These are phyloP conservation scores for Dactylellina leptospora DNA, from an alignment of 2,329 filamentous ascomycete genomes.

Conservation along the genomic window DNA sequence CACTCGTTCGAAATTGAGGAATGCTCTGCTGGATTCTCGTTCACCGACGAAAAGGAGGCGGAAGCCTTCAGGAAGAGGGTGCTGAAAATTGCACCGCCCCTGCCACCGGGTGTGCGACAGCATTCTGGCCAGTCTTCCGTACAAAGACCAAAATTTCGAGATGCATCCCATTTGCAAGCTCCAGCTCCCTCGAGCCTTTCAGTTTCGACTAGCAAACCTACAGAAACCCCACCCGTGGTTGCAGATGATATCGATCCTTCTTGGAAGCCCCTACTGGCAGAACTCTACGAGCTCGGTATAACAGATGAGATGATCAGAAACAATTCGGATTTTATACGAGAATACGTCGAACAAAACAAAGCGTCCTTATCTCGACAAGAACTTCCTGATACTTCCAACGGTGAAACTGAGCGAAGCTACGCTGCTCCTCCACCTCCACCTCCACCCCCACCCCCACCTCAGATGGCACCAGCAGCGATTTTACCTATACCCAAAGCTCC, in stretches of 20 bases:
- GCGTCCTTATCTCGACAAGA: slow-evolving; percentile 56
- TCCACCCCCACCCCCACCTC: slow-evolving; percentile 33
- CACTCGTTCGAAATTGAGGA: slow-evolving; percentile 96
- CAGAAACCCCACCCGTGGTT: slow-evolving; percentile 61
- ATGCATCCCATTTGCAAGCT: slow-evolving; percentile 75
- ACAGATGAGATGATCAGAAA: slow-evolving; percentile 74
- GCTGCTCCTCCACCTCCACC: slow-evolving; percentile 65
- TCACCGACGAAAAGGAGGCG: slow-evolving; percentile 96
- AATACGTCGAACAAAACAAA: slow-evolving; percentile 70
- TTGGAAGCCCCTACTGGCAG: slow-evolving; percentile 70
- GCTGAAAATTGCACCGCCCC: slow-evolving; percentile 79
- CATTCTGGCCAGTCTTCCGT: slow-evolving; percentile 20
- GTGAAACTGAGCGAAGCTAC: slow-evolving; percentile 52
- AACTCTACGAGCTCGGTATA: slow-evolving; percentile 72
- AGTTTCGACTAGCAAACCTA: slow-evolving; percentile 25
- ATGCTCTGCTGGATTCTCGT: slow-evolving; percentile 87
- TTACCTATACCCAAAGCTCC: slow-evolving; percentile 75
- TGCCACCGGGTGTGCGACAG: slow-evolving; percentile 32
- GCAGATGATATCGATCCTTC: slow-evolving; percentile 71
- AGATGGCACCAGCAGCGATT: slow-evolving; percentile 62
- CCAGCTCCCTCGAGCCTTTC: slow-evolving; percentile 62
- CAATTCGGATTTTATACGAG: slow-evolving; percentile 74
- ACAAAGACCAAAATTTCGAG: slow-evolving; percentile 77
- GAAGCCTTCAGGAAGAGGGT: slow-evolving; percentile 98
- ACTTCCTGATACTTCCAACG: slow-evolving; percentile 30